A percentile compares a stretch with the other conserved stretches of the same genome.
These are phyloP conservation scores for Ceratocystis cubensis DNA, from an alignment of 2,329 filamentous ascomycete species.

Conservation along the genomic window DNA sequence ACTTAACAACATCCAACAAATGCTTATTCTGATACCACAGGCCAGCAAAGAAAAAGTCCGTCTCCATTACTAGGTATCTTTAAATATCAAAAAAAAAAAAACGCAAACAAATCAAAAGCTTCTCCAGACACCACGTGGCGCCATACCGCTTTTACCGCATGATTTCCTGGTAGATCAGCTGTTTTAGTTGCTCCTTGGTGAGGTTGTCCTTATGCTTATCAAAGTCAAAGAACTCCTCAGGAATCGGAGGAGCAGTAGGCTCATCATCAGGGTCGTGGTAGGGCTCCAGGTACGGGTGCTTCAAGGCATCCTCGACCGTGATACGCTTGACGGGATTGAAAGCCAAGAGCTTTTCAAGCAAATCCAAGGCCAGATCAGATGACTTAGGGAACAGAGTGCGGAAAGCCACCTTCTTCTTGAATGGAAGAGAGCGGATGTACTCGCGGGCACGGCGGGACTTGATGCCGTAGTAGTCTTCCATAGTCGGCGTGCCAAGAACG, in stretches of 20 bases:
- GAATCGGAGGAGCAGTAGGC: conserved; percentile 89
- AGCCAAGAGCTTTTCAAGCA: conserved; percentile 87
- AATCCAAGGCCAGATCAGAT: conserved; percentile 87
- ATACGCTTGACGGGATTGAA: conserved; percentile 99
- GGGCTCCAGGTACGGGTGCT: conserved; percentile 95
- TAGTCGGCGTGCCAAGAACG: conserved; percentile 92
- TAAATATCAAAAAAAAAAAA: conserved; percentile 10
- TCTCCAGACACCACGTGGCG: neutral
- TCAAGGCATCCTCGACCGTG: conserved; percentile 90
- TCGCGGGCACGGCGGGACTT: conserved; percentile 94
- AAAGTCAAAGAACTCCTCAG: conserved; percentile 98
- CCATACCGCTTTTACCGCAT: conserved; percentile 41
- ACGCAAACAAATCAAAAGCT: neutral
- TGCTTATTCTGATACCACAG: neutral
- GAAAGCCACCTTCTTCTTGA: conserved; percentile 99
- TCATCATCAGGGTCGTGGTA: conserved; percentile 99
- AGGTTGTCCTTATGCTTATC: conserved; percentile 99
- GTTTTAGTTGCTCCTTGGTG: conserved; percentile 95
- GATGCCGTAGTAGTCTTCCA: conserved; percentile 99
- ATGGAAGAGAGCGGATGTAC: conserved; percentile 94
- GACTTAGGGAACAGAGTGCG: conserved; percentile 96
- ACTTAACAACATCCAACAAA: neutral
- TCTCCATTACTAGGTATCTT: conserved; percentile 17
- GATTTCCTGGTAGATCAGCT: conserved; percentile 96
- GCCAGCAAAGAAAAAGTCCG: neutral